These are phyloP conservation scores for Setaria viridis DNA, from an alignment of 202 grass and related monocot species.

Conservation along the genomic window DNA sequence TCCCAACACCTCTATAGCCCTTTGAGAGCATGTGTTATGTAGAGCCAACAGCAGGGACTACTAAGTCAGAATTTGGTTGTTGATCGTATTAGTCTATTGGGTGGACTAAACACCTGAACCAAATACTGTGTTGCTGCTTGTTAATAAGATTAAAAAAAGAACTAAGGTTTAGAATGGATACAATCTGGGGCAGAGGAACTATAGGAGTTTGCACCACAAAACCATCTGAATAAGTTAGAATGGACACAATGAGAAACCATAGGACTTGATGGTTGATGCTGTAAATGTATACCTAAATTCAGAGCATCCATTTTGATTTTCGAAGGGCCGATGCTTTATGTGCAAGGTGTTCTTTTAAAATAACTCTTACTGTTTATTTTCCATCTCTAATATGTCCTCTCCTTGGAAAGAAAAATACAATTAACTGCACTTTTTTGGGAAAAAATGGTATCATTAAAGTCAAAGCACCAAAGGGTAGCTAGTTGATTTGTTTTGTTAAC, in stretches of 20 bases:
- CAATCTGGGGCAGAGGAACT: slow-evolving; percentile 13
- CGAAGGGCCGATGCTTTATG: not conserved
- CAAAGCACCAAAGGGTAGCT: slow-evolving; percentile 9
- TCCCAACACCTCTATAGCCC: not conserved
- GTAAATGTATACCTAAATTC: not conserved
- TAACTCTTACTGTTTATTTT: not conserved
- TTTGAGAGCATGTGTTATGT: not conserved
- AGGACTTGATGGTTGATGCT: not conserved
- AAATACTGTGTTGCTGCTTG: not conserved
- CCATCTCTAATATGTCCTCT: not conserved
- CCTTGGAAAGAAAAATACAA: not conserved
- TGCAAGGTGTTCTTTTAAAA: not conserved
- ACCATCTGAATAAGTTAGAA: not conserved
- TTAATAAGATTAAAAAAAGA: not conserved
- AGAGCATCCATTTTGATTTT: not conserved
- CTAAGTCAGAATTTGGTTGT: not conserved
- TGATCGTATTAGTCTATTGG: slow-evolving; percentile 8
- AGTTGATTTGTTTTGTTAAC: slow-evolving; percentile 23
- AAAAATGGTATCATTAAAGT: slow-evolving; percentile 2
- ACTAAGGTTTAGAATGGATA: slow-evolving; percentile 17
- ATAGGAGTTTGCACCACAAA: not conserved
- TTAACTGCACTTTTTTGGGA: not conserved
- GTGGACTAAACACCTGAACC: slow-evolving; percentile 3
- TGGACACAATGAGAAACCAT: not conserved
- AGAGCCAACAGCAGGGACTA: not conserved